Evolutionary conservation across 1,284 basidiomycete species (phyloP), one percentile per base, ranked within the genome.

Genomic region (Ustilago trichophora): DNA sequence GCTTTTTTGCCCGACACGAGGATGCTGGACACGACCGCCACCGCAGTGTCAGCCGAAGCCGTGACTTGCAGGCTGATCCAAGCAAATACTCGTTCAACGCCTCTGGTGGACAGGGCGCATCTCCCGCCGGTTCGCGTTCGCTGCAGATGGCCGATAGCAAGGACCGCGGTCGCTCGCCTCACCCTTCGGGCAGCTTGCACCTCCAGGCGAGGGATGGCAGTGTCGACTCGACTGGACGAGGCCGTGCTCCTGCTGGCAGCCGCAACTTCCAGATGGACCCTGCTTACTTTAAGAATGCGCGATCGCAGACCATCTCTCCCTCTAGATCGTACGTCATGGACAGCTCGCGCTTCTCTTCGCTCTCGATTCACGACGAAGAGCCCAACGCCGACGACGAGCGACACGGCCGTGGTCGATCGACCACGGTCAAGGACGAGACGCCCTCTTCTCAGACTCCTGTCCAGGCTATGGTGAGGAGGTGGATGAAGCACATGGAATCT

Each of bases 401-500:
- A 33, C 57, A 63, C 42, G 57, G 56, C 8, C 65, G 68, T 34
- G 68, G 68, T 11, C 54, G 68, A 16, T 65, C 62, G 24, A 69
- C 60, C 12, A 59, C 55, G 24, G 67, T 65, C 52, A 66, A 66
- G 44, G 58, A 58, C 43, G 58, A 65, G 55, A 62, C 58, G 16
- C 59, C 62, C 13, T 64, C 62, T 25, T 67, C 63, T 42, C 67
- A 15, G 69, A 65, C 70, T 0, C 64, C 78, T 1, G 85, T 96
- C 3, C 77, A 83, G 9, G 76, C 82, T 2, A 87, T 96, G 83
- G 89, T 88, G 1, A 77, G 79, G 7, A 87, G 94, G 9, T 95
- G 93, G 92, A 83, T 86, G 64, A 73, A 75, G 11, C 89, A 94
- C 81, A 80, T 96, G 19, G 84, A 86, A 0, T 77, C 85, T 6